Evolutionary conservation across 2,329 filamentous ascomycete genomes (phyloP).

Genomic region (Aurifilum marmelostoma): DNA sequence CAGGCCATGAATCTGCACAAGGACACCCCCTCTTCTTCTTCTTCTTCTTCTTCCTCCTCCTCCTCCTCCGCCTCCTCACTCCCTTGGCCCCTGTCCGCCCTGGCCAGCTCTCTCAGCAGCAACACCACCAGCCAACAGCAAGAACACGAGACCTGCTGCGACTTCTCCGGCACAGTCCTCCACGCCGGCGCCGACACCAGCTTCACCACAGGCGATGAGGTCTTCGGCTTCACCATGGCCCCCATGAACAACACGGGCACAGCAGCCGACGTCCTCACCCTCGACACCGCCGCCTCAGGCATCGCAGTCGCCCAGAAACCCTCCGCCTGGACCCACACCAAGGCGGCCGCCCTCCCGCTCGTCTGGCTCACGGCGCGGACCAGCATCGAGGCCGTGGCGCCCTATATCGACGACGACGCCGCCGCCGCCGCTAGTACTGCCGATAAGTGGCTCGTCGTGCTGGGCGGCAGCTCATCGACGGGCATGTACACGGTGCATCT

Average conservation of each 20-base stretch:
- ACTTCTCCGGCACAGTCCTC: constrained; percentile 13
- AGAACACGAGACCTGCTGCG: constrained; percentile 18
- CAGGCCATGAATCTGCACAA: constrained; percentile 29
- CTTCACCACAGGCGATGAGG: constrained; percentile 4
- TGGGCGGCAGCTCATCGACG: too few species aligned
- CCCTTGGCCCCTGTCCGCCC: constrained; percentile 14
- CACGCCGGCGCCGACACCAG: neutral
- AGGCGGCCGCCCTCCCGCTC: constrained; percentile 12
- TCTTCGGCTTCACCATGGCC: constrained; percentile 21
- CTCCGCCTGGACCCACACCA: constrained; percentile 6
- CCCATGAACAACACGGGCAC: constrained; percentile 11
- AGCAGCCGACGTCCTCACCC: constrained; percentile 8
- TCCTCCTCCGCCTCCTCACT: neutral
- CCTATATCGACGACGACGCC: neutral
- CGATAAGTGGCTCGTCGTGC: constrained; percentile 11
- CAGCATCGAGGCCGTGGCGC: constrained; percentile 6
- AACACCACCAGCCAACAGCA: constrained; percentile 1
- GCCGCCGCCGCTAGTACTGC: neutral
- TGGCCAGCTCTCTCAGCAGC: neutral
- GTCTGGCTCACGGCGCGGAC: constrained; percentile 11
- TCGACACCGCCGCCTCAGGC: constrained; percentile 6
- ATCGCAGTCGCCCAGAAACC: constrained; percentile 10
- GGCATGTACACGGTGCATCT: too few species aligned
- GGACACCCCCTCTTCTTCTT: neutral
- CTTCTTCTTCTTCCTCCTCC: neutral